These are phyloP conservation scores for Fraxinus sp. DNA, from an alignment of 305 asterid species.

Conservation along the genomic window DNA sequence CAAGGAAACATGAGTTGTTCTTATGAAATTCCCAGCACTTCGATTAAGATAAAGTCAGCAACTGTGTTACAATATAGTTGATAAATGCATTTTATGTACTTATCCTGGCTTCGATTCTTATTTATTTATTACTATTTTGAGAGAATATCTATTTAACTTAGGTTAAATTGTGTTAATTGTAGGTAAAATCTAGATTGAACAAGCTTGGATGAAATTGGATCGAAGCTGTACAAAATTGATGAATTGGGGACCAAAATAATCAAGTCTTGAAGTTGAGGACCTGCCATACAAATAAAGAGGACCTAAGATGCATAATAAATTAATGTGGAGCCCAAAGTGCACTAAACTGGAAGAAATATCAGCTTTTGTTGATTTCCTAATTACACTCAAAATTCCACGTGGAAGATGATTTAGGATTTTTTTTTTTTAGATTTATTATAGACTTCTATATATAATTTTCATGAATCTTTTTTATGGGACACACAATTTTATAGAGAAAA, in stretches of 20 bases:
- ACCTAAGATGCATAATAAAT: too few relatives aligned
- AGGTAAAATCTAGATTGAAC: not conserved
- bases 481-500: not conserved
- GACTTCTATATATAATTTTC: not conserved
- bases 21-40: slow-evolving; percentile 11
- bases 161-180: not conserved
- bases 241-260: not conserved
- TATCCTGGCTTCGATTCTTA: not conserved
- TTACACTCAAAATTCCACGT: not conserved
- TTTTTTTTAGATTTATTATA: not conserved
- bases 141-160: too few relatives aligned
- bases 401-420: not conserved
- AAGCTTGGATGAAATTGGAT: not conserved
- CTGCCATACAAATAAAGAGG: not conserved
- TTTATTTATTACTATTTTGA: not conserved
- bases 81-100: not conserved
- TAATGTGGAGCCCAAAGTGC: not conserved
- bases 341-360: not conserved
- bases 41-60: slow-evolving; percentile 13
- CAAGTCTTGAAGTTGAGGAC: not conserved
- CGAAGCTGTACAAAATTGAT: not conserved
- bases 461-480: not conserved
- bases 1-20: slow-evolving; percentile 24
- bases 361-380: not conserved
- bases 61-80: not conserved